phyloP scores from a whole-genome alignment of 2,329 filamentous ascomycete genomes.

The Apiospora hydei region DNA sequence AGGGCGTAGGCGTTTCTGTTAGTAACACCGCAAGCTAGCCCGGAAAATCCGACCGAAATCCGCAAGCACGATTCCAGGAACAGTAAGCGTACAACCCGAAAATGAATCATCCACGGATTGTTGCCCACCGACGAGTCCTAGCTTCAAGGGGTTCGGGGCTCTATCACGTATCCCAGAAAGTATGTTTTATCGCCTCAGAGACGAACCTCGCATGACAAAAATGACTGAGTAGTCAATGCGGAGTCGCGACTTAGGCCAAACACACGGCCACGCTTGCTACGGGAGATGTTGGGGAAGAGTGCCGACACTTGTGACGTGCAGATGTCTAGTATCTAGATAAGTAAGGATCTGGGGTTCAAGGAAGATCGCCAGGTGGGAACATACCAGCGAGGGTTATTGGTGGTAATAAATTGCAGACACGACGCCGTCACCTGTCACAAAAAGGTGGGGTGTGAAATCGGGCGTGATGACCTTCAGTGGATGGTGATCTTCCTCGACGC shows the following conservation, averaged over 20 bases:
- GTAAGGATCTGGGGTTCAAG: constrained; percentile 3
- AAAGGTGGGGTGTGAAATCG: constrained; percentile 20
- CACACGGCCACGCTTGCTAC: not conserved
- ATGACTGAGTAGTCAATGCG: not conserved
- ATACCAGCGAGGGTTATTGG: constrained; percentile 23
- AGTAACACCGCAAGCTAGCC: not conserved
- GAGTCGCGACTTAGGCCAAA: not conserved
- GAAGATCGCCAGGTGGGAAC: constrained; percentile 11
- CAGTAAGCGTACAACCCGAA: not conserved
- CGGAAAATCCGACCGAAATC: not conserved
- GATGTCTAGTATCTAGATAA: constrained; percentile 16
- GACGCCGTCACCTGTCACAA: constrained; percentile 20
- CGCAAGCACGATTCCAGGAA: not conserved
- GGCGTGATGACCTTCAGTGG: constrained; percentile 20
- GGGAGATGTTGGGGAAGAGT: not conserved
- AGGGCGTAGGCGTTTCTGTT: not conserved
- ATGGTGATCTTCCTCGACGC: not conserved
- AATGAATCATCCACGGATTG: not conserved
- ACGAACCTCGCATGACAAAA: not conserved
- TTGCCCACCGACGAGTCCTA: not conserved
- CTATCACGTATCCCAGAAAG: not conserved
- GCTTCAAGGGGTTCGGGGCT: too few relatives aligned
- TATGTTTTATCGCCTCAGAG: not conserved
- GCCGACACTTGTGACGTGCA: constrained; percentile 2
- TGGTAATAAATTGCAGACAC: constrained; percentile 25